Evolutionary conservation across 2,329 filamentous ascomycete species (phyloP).

Genomic region (Botrytis fabae): DNA sequence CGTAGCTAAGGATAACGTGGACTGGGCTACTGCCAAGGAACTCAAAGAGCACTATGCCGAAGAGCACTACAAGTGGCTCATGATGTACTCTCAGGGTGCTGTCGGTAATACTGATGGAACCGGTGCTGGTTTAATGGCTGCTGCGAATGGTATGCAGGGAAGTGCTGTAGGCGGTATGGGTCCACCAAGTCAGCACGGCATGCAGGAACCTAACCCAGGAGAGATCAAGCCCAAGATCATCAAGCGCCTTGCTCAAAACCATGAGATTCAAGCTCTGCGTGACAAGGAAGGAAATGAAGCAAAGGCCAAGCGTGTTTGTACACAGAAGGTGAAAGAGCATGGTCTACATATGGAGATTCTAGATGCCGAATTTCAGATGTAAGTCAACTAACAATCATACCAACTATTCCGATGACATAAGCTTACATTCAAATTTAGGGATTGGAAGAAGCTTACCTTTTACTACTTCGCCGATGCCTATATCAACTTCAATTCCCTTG

Average conservation of each 20-base stretch:
- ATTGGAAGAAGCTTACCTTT: constrained; percentile 98
- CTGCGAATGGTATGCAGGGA: constrained; percentile 62
- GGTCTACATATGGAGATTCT: constrained; percentile 97
- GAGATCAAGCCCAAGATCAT: constrained; percentile 96
- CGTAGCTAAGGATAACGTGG: constrained; percentile 83
- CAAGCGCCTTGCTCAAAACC: constrained; percentile 86
- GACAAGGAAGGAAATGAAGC: constrained; percentile 98
- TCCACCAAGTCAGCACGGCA: constrained; percentile 69
- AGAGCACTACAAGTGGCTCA: constrained; percentile 96
- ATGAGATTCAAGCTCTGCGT: constrained; percentile 83
- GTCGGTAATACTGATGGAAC: constrained; percentile 61
- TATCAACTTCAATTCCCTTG: constrained; percentile 98
- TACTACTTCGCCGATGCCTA: constrained; percentile 98
- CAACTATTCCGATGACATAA: not conserved
- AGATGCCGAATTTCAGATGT: constrained; percentile 98
- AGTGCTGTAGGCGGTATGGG: constrained; percentile 79
- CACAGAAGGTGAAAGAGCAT: constrained; percentile 94
- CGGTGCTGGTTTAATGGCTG: constrained; percentile 62
- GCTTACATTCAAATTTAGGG: constrained; percentile 55
- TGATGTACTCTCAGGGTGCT: constrained; percentile 93
- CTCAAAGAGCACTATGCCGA: constrained; percentile 89
- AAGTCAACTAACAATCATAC: constrained; percentile 46
- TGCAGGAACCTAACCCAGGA: constrained; percentile 67
- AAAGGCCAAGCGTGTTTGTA: constrained; percentile 93
- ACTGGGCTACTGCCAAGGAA: constrained; percentile 83